Evolutionary conservation across 192 early-diverging fungal species (phyloP).

Genomic region (Entomortierella lignicola): DNA sequence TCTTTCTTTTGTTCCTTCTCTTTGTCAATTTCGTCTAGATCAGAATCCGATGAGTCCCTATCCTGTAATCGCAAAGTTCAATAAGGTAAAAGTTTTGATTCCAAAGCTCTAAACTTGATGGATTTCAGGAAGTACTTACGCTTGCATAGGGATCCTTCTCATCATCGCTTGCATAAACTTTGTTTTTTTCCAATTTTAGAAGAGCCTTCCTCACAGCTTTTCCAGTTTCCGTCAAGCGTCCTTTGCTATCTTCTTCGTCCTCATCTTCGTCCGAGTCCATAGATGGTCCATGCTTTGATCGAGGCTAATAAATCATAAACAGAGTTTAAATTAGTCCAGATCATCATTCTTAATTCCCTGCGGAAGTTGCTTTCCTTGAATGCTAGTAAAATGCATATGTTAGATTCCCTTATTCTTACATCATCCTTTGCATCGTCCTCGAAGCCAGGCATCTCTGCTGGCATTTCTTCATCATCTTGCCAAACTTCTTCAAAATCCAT

Average conservation of each 20-base stretch:
- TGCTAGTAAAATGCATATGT: not conserved
- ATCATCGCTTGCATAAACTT: conserved; percentile 70
- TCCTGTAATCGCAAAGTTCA: conserved; percentile 4
- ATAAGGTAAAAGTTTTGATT: no score
- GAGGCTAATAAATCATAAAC: conserved; percentile 13
- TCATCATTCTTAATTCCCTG: no score
- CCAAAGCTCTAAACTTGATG: no score
- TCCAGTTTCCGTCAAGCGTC: conserved; percentile 53
- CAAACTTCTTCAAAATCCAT: conserved; percentile 85
- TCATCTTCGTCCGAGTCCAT: conserved; percentile 58
- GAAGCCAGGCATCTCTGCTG: conserved; percentile 74
- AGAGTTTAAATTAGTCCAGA: not conserved
- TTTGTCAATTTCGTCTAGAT: conserved; percentile 49
- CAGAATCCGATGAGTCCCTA: conserved; percentile 40
- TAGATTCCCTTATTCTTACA: conserved; percentile 23
- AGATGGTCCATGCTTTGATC: conserved; percentile 50
- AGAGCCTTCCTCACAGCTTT: conserved; percentile 73
- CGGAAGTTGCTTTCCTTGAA: no score
- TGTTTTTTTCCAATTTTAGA: conserved; percentile 71
- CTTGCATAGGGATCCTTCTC: conserved; percentile 68
- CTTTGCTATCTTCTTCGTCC: conserved; percentile 48
- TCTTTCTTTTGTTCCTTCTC: conserved; percentile 42
- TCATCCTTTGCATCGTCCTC: conserved; percentile 73
- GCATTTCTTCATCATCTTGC: conserved; percentile 84
- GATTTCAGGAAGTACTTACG: no score